Percentiles rank a stretch among this genome's conserved stretches.
These are phyloP conservation scores for Paracorniculantispora psalliotae DNA, from an alignment of 2,329 filamentous ascomycete genomes.

Conservation along the genomic window DNA sequence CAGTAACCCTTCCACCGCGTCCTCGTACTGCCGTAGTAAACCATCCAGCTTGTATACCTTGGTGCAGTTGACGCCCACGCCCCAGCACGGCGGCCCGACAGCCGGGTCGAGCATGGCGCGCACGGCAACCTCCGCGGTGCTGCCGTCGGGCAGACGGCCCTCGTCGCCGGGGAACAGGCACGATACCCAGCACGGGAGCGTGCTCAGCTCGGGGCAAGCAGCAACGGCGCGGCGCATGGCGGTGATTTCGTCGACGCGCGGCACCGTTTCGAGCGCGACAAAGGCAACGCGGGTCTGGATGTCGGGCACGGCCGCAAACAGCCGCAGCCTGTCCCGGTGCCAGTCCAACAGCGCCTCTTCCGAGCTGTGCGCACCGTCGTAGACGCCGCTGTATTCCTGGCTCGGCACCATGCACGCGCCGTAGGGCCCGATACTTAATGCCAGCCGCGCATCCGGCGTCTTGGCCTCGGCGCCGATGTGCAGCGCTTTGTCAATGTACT, in stretches of 20 bases:
- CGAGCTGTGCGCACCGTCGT: conserved; percentile 45
- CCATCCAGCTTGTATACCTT: conserved; percentile 57
- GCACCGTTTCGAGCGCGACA: conserved; percentile 63
- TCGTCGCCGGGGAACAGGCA: conserved; percentile 56
- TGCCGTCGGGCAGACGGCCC: conserved; percentile 53
- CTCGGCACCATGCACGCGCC: conserved; percentile 62
- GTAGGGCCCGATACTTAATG: conserved; percentile 61
- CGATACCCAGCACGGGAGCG: conserved; percentile 53
- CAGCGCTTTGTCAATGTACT: conserved; percentile 40
- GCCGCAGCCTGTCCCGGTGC: conserved; percentile 49
- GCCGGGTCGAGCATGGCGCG: conserved; percentile 32
- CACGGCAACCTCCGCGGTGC: conserved; percentile 30
- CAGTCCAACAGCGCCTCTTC: conserved; percentile 45
- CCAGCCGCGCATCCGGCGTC: conserved; percentile 33
- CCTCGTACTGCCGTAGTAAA: conserved; percentile 52
- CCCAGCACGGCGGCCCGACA: conserved; percentile 41
- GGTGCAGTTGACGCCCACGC: conserved; percentile 64
- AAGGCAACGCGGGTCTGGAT: conserved; percentile 42
- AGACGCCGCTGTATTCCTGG: conserved; percentile 60
- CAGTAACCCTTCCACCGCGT: conserved; percentile 36
- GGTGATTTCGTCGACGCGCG: conserved; percentile 55
- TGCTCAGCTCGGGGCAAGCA: conserved; percentile 22
- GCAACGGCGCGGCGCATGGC: conserved; percentile 47
- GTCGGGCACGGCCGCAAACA: conserved; percentile 41
- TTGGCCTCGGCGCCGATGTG: conserved; percentile 35